Conservation (phyloP, 2,329 filamentous ascomycete genomes). For the Botrytis hyacinthi region DNA sequence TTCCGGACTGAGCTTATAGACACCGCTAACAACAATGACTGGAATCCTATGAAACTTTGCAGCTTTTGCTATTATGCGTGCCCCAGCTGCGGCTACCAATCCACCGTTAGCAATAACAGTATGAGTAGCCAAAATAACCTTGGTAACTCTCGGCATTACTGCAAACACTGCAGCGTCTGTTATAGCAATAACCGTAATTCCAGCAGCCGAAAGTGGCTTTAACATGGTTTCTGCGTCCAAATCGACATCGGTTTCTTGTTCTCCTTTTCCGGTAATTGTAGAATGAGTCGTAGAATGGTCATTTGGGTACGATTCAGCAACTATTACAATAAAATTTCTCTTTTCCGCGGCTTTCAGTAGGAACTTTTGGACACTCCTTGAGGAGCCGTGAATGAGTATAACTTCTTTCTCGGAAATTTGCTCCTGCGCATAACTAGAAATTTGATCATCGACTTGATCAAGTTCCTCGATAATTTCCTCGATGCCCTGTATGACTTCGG, state of each 20-base stretch:
- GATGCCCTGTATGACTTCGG: slow-evolving; percentile 91
- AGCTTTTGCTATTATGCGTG: slow-evolving; percentile 76
- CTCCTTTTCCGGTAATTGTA: slow-evolving; percentile 55
- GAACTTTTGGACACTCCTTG: slow-evolving; percentile 84
- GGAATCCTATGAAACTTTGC: slow-evolving; percentile 79
- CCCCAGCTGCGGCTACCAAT: slow-evolving; percentile 80
- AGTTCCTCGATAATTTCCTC: slow-evolving; percentile 96
- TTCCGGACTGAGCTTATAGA: slow-evolving; percentile 91
- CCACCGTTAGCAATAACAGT: slow-evolving; percentile 86
- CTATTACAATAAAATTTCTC: slow-evolving; percentile 86
- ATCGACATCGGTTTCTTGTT: slow-evolving; percentile 44
- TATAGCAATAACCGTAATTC: slow-evolving; percentile 79
- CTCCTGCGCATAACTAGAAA: slow-evolving; percentile 81
- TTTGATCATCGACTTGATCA: slow-evolving; percentile 87
- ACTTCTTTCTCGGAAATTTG: slow-evolving; percentile 93
- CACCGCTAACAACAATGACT: slow-evolving; percentile 83
- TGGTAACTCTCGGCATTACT: slow-evolving; percentile 93
- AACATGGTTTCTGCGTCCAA: slow-evolving; percentile 56
- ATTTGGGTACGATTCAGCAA: slow-evolving; percentile 72
- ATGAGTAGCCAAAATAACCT: slow-evolving; percentile 87
- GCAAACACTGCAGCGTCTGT: slow-evolving; percentile 84
- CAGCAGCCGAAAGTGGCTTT: slow-evolving; percentile 74
- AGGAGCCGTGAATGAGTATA: slow-evolving; percentile 85
- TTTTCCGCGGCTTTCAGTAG: slow-evolving; percentile 83
- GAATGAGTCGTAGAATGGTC: slow-evolving; percentile 63